Conservation (phyloP, 73 alveolate species). For the Paramecium sexaurelia region DNA sequence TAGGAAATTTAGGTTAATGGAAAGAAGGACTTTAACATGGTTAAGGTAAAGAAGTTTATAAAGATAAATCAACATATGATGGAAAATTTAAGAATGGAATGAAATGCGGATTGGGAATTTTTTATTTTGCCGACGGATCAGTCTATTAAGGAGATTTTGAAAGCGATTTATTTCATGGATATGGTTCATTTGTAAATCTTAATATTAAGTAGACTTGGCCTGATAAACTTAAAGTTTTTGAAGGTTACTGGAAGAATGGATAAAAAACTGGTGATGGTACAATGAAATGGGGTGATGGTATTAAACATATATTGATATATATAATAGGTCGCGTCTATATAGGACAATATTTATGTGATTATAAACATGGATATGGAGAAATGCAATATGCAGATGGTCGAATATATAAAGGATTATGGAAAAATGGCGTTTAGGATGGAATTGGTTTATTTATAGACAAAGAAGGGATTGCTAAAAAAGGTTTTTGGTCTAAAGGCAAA, state of each 20-base stretch:
- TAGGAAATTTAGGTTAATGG: not conserved
- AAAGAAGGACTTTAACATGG: not conserved
- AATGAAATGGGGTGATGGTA: constrained; percentile 51
- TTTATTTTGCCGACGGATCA: constrained; percentile 18
- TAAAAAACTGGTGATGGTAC: constrained; percentile 53
- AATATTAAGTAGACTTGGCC: constrained; percentile 23
- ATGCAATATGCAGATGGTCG: constrained; percentile 47
- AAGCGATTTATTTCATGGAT: constrained; percentile 60
- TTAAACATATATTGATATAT: not conserved
- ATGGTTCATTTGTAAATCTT: constrained; percentile 57
- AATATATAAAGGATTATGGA: constrained; percentile 6
- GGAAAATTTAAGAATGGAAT: constrained; percentile 40
- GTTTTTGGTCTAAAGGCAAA: not conserved
- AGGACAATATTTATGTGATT: not conserved
- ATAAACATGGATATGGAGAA: constrained; percentile 43
- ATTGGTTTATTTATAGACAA: constrained; percentile 24
- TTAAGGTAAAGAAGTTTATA: not conserved
- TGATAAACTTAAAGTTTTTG: constrained; percentile 23
- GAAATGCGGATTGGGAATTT: constrained; percentile 49
- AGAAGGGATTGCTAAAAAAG: not conserved
- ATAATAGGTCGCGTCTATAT: not conserved
- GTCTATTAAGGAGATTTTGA: constrained; percentile 29
- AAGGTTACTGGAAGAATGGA: constrained; percentile 67
- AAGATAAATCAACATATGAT: constrained; percentile 25
- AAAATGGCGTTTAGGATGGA: not conserved